Evolutionary conservation across 108 stramenopile genomes (phyloP).

Genomic region (Ochromonas danica): DNA sequence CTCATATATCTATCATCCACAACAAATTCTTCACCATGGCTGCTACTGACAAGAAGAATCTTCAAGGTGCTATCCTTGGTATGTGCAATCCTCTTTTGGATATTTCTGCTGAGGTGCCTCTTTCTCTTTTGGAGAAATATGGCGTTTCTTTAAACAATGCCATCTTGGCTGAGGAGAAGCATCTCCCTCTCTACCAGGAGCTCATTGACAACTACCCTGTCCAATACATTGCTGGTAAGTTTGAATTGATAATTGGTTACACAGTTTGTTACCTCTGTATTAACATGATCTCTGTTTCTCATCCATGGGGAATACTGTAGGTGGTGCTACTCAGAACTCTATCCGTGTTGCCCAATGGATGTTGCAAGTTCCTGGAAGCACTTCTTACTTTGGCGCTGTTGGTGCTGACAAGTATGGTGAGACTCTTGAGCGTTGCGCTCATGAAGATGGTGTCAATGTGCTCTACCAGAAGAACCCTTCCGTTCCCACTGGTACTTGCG

Average conservation of each 20-base stretch:
- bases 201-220: slow-evolving; percentile 75
- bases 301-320: neutral
- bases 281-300: neutral
- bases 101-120: slow-evolving; percentile 86
- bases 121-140: slow-evolving; percentile 90
- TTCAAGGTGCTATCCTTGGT: slow-evolving; percentile 69
- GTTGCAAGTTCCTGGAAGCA: slow-evolving; percentile 48
- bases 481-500: slow-evolving; percentile 96
- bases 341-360: slow-evolving; percentile 99
- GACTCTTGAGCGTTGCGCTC: slow-evolving; percentile 68
- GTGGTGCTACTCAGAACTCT: slow-evolving; percentile 97
- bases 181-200: slow-evolving; percentile 74
- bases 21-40: neutral
- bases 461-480: slow-evolving; percentile 91
- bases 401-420: slow-evolving; percentile 3
- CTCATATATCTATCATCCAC: too few relatives aligned
- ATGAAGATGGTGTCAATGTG: slow-evolving; percentile 83
- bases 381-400: slow-evolving; percentile 30
- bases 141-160: slow-evolving; percentile 86
- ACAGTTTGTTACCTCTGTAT: neutral
- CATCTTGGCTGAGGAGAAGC: slow-evolving; percentile 97
- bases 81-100: slow-evolving; percentile 99
- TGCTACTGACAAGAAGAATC: neutral
- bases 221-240: slow-evolving; percentile 87
- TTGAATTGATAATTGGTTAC: neutral